Evolutionary conservation across 2,329 filamentous ascomycete genomes (phyloP).

Genomic region (Allantophomopsis cytisporea): DNA sequence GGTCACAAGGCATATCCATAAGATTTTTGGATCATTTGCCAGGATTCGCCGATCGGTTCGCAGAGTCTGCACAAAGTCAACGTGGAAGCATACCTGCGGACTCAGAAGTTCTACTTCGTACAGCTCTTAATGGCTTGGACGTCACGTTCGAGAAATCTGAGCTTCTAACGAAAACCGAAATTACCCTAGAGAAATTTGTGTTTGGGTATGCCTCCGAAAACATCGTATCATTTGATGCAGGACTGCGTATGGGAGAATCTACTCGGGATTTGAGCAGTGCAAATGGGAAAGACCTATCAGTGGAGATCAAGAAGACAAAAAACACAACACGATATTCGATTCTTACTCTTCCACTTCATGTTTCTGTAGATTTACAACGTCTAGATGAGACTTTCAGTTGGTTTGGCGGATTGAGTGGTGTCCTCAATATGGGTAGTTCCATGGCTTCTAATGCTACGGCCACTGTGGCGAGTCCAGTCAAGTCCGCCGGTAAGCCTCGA

Average conservation of each 20-base stretch:
- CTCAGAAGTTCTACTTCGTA: constrained; percentile 15
- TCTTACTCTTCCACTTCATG: constrained; percentile 61
- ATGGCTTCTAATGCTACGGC: constrained; percentile 60
- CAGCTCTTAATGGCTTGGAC: constrained; percentile 13
- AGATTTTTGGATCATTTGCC: constrained; percentile 18
- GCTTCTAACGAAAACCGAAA: constrained; percentile 9
- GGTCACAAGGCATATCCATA: constrained; percentile 13
- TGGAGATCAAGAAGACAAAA: constrained; percentile 33
- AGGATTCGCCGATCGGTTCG: constrained; percentile 2
- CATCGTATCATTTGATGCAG: constrained; percentile 48
- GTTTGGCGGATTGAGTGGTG: constrained; percentile 84
- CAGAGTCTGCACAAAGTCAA: background rate
- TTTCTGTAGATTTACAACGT: constrained; percentile 65
- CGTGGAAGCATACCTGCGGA: constrained; percentile 2
- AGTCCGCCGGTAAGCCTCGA: constrained; percentile 27
- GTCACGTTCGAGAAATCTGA: constrained; percentile 7
- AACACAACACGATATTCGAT: constrained; percentile 43
- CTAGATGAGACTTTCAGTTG: constrained; percentile 79
- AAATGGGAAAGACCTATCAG: constrained; percentile 40
- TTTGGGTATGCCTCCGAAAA: constrained; percentile 50
- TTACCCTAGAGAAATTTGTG: constrained; percentile 37
- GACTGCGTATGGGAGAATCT: constrained; percentile 42
- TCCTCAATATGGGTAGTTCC: constrained; percentile 78
- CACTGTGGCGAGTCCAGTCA: constrained; percentile 19
- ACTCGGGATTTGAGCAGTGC: constrained; percentile 43